Evolutionary conservation across 768 basidiomycete species (phyloP).

Genomic region (Tubosaeta sp.): DNA sequence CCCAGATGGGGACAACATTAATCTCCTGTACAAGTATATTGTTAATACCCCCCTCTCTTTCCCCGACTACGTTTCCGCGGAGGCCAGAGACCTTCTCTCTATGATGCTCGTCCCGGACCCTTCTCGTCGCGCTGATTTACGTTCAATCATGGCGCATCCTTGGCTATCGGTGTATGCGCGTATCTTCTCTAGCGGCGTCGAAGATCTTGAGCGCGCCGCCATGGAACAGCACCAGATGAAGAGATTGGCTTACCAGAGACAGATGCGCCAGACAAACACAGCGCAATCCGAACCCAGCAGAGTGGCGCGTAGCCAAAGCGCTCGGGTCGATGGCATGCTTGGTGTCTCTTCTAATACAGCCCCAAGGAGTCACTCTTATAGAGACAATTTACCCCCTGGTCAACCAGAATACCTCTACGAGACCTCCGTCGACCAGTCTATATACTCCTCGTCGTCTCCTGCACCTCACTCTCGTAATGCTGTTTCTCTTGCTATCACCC

Average conservation of each 20-base stretch:
- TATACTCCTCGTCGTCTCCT: slow-evolving; percentile 36
- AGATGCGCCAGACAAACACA: slow-evolving; percentile 59
- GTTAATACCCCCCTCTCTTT: slow-evolving; percentile 95
- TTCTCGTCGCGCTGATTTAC: slow-evolving; percentile 67
- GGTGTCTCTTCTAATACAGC: slow-evolving; percentile 31
- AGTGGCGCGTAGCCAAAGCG: slow-evolving; percentile 49
- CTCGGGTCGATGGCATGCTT: slow-evolving; percentile 47
- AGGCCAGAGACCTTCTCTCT: slow-evolving; percentile 78
- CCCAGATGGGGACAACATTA: slow-evolving; percentile 99
- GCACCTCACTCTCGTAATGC: slow-evolving; percentile 38
- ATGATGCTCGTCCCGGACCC: slow-evolving; percentile 97
- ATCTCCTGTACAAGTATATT: slow-evolving; percentile 97
- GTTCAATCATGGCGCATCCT: slow-evolving; percentile 77
- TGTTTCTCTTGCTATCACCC: slow-evolving; percentile 40
- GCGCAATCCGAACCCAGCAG: slow-evolving; percentile 28
- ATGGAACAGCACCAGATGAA: slow-evolving; percentile 85
- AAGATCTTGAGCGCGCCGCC: slow-evolving; percentile 74
- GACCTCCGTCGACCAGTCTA: slow-evolving; percentile 58
- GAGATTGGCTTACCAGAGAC: slow-evolving; percentile 72
- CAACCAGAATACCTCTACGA: slow-evolving; percentile 74
- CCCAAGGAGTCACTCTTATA: slow-evolving; percentile 42
- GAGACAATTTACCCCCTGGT: slow-evolving; percentile 41
- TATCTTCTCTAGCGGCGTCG: slow-evolving; percentile 64
- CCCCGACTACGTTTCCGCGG: slow-evolving; percentile 88
- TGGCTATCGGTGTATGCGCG: slow-evolving; percentile 62